Evolutionary conservation across 148 eudicot species (phyloP).

Genomic region (Agrostemma githago): DNA sequence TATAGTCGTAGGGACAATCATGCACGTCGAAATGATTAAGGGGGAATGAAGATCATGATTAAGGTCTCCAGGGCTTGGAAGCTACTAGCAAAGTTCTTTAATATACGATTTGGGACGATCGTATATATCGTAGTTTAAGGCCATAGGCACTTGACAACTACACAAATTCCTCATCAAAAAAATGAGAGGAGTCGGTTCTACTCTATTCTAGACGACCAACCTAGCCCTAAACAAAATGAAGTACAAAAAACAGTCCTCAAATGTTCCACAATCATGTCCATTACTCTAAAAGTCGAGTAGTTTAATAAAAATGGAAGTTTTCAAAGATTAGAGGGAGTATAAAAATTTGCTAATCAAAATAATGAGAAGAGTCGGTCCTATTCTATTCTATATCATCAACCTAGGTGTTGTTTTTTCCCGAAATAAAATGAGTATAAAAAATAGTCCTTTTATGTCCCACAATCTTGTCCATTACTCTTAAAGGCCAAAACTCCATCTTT

Average conservation of each 20-base stretch:
- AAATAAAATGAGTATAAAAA: no score
- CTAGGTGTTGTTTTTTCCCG: neutral
- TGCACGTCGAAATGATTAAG: constrained; percentile 20
- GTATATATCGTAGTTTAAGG: neutral
- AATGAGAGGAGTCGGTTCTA: neutral
- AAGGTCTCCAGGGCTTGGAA: constrained; percentile 32
- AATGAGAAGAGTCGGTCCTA: neutral
- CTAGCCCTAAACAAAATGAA: neutral
- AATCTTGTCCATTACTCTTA: constrained; percentile 27
- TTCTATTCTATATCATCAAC: neutral
- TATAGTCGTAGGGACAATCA: constrained; percentile 36
- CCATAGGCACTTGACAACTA: neutral
- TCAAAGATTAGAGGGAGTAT: no score
- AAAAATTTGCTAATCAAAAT: no score
- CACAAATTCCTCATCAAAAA: neutral
- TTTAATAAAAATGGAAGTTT: no score
- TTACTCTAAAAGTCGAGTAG: neutral
- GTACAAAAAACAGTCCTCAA: neutral
- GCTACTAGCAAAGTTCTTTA: neutral
- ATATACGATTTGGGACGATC: neutral
- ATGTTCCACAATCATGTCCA: neutral
- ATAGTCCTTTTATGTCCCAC: constrained; percentile 31
- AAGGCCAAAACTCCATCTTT: constrained; percentile 18
- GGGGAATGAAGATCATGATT: constrained; percentile 35
- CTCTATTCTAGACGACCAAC: neutral